phyloP scores from a whole-genome alignment of 1,139 yeast species.

The Pichia sp. region DNA sequence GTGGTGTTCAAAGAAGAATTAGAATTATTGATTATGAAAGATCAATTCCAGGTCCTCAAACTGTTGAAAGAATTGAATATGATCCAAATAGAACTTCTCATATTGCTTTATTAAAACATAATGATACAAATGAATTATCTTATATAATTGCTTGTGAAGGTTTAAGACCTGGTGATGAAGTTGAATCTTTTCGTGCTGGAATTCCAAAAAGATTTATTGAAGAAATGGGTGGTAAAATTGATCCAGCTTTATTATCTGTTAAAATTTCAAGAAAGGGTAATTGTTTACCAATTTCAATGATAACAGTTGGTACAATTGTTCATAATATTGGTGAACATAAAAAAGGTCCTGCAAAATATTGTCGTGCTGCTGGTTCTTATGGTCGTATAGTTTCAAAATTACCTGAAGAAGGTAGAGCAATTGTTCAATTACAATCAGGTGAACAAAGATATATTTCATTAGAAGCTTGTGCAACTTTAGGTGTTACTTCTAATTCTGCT shows the following conservation, averaged over 20 bases:
- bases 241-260: constrained; percentile 85
- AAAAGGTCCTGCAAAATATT: constrained; percentile 83
- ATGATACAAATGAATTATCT: constrained; percentile 54
- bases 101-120: constrained; percentile 74
- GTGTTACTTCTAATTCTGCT: constrained; percentile 90
- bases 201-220: constrained; percentile 70
- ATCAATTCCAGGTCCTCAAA: constrained; percentile 60
- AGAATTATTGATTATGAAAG: constrained; percentile 78
- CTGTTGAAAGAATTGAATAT: constrained; percentile 83
- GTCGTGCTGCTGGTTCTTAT: constrained; percentile 91
- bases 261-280: constrained; percentile 90
- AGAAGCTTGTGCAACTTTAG: constrained; percentile 90
- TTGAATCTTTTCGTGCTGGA: constrained; percentile 84
- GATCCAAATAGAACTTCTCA: constrained; percentile 96
- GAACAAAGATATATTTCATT: constrained; percentile 86
- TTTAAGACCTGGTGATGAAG: constrained; percentile 82
- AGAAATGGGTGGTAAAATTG: constrained; percentile 84
- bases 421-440: constrained; percentile 80
- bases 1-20: constrained; percentile 88
- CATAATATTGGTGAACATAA: constrained; percentile 78
- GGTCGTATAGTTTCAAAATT: constrained; percentile 82
- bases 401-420: constrained; percentile 64
- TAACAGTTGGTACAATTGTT: constrained; percentile 86
- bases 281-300: constrained; percentile 85
- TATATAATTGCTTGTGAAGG: constrained; percentile 92